Base-by-base conservation (phyloP, 352 stramenopile species). In the Globisporangium abappressorium region DNA sequence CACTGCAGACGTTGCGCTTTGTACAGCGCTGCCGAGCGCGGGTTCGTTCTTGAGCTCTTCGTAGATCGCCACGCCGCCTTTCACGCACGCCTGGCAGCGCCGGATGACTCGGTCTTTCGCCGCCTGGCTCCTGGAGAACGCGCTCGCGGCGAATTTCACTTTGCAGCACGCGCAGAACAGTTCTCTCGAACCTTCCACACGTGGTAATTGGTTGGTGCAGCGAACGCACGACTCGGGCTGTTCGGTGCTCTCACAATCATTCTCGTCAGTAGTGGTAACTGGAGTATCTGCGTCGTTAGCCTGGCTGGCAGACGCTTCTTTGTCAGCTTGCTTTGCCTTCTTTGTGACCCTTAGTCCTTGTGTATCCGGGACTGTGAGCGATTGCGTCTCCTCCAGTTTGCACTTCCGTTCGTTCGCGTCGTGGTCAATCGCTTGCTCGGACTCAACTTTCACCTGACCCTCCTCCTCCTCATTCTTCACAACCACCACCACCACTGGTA, bases 151-250 rank as follows among this genome's bases (percentile, higher is more conserved):
- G 54, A 43, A 60, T n/a, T 24, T 60, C 54, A 46, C 54, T n/a
- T 60, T 60, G 54, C 54, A 60, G 54, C 54, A 43, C 24, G 28
- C 54, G 54, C 28, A 60, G 22, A 43, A 22, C 2, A 60, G 24
- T 28, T n/a, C 26, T 38, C 22, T 34, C 3, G 22, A 9, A 5
- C 26, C 54, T 11, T 36, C 30, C 24, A 36, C 11, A 20, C 30
- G 22, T 8, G 26, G 24, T 26, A 59, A 26, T 12, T 33, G 26
- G 22, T 38, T 38, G 2, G 6, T 15, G 54, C 54, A 59, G 54
- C 26, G 54, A 20, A 8, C 30, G 26, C 54, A 59, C 24, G 24
- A n/a, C 3, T 34, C 54, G 12, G 54, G 14, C 9, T 59, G 24
- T 12, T 59, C 46, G 26, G 15, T 26, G 36, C 36, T 43, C 28